Percentiles rank a stretch among this genome's conserved stretches.
phyloP scores from a whole-genome alignment of 345 rosid genomes.

The Euphorbia lathyris region DNA sequence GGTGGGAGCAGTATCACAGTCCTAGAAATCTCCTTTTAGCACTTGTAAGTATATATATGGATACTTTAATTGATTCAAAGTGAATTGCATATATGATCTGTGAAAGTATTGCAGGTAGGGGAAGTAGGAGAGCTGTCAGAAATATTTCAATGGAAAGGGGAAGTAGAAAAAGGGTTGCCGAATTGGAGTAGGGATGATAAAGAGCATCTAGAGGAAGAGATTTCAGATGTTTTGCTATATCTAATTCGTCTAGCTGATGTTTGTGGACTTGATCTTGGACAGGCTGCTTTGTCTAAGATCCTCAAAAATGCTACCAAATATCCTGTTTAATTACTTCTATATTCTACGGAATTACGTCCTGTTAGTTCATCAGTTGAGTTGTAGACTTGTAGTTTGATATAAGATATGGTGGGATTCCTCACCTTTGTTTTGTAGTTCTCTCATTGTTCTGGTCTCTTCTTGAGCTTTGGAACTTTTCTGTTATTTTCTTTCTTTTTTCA shows the following conservation, averaged over 20 bases:
- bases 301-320: conserved; percentile 47
- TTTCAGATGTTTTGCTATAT: conserved; percentile 60
- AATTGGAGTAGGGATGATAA: conserved; percentile 49
- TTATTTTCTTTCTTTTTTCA: too few relatives aligned
- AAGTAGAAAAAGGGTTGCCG: conserved; percentile 57
- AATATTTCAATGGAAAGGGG: conserved; percentile 70
- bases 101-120: conserved; percentile 51
- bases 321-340: not conserved
- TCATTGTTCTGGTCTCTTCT: too few relatives aligned
- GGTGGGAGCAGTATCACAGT: conserved; percentile 52
- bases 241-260: conserved; percentile 54
- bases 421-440: too few relatives aligned
- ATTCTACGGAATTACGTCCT: too few relatives aligned
- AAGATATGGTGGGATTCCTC: too few relatives aligned
- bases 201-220: conserved; percentile 58
- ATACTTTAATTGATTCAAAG: too few relatives aligned
- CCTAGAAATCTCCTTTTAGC: conserved; percentile 63
- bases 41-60: conserved; percentile 40
- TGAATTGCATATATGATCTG: too few relatives aligned
- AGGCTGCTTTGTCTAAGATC: conserved; percentile 49
- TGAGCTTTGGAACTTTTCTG: too few relatives aligned
- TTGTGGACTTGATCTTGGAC: conserved; percentile 63
- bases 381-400: too few relatives aligned
- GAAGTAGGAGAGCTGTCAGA: conserved; percentile 63
- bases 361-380: too few relatives aligned